phyloP scores from a whole-genome alignment of 768 basidiomycete genomes.

The Lactarius tabidus region DNA sequence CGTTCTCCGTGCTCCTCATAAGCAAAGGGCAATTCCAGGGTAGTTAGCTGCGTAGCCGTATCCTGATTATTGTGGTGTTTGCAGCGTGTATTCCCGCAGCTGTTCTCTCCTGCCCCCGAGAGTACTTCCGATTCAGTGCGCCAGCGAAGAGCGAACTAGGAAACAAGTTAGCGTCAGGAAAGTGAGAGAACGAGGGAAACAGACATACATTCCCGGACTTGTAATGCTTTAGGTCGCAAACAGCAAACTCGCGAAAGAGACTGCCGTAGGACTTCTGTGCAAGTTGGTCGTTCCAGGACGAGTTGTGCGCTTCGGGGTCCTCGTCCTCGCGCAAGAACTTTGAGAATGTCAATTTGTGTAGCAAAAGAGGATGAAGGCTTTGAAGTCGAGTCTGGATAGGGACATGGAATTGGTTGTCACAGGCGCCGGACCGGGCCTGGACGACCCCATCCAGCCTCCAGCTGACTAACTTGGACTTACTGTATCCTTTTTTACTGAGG shows the following conservation, averaged over 20 bases:
- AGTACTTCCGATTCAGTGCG: slow-evolving; percentile 89
- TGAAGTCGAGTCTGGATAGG: background rate
- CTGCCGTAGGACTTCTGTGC: slow-evolving; percentile 85
- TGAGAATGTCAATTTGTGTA: slow-evolving; percentile 75
- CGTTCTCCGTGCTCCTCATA: slow-evolving; percentile 74
- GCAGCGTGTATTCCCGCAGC: slow-evolving; percentile 89
- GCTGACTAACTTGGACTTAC: too few relatives aligned
- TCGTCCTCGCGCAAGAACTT: slow-evolving; percentile 53
- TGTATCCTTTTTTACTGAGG: too few relatives aligned
- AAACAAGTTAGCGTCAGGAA: background rate
- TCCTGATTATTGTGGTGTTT: slow-evolving; percentile 41
- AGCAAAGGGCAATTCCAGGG: slow-evolving; percentile 86
- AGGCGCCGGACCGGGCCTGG: too few relatives aligned
- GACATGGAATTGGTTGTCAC: background rate
- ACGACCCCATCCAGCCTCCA: too few relatives aligned
- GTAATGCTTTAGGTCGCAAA: slow-evolving; percentile 94
- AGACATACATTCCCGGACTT: slow-evolving; percentile 77
- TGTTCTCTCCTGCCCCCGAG: slow-evolving; percentile 76
- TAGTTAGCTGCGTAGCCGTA: slow-evolving; percentile 43
- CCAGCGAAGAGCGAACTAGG: slow-evolving; percentile 88
- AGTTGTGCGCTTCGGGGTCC: slow-evolving; percentile 36
- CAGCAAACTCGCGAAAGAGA: slow-evolving; percentile 87
- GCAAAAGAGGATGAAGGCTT: background rate
- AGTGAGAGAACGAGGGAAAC: background rate
- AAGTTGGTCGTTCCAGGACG: slow-evolving; percentile 78